A percentile compares a stretch with the other conserved stretches of the same genome.
phyloP scores from a whole-genome alignment of 176 grass and related monocot genomes.

The Oryza punctata region DNA sequence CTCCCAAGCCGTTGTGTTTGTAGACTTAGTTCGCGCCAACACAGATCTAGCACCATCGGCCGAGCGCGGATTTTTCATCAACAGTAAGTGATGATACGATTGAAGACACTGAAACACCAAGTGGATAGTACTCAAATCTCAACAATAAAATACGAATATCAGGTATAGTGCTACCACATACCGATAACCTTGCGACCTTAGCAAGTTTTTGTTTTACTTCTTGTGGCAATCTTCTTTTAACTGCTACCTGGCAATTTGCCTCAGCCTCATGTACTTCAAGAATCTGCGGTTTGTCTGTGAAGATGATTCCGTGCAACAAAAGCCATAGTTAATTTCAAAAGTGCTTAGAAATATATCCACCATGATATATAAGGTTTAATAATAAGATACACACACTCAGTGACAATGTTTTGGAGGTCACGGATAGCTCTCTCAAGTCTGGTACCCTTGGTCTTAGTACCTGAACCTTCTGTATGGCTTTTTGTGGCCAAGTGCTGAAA shows the following conservation, averaged over 20 bases:
- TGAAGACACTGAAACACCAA: neutral
- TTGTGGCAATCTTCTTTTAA: slow-evolving; percentile 82
- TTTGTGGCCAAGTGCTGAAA: slow-evolving; percentile 49
- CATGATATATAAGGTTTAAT: slow-evolving; percentile 1
- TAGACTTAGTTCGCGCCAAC: too few species aligned
- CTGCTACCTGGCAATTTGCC: slow-evolving; percentile 50
- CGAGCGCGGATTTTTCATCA: too few species aligned
- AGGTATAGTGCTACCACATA: slow-evolving; percentile 39
- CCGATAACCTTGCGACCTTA: slow-evolving; percentile 85
- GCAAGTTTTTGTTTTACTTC: slow-evolving; percentile 79
- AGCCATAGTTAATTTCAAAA: slow-evolving; percentile 33
- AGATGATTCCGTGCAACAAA: slow-evolving; percentile 34
- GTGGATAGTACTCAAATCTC: slow-evolving; percentile 3
- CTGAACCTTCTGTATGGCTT: slow-evolving; percentile 48
- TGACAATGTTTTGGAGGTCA: slow-evolving; percentile 75
- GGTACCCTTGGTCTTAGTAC: slow-evolving; percentile 68
- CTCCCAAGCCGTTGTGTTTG: too few species aligned
- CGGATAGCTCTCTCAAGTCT: slow-evolving; percentile 77
- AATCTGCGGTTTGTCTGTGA: slow-evolving; percentile 63
- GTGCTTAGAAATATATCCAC: slow-evolving; percentile 13
- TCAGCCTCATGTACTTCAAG: slow-evolving; percentile 61
- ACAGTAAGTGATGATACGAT: neutral
- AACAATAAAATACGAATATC: neutral
- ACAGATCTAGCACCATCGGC: too few species aligned
- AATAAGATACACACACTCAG: slow-evolving; percentile 56